phyloP scores from a whole-genome alignment of 169 alveolate genomes.

The Plasmodium billcollinsi region DNA sequence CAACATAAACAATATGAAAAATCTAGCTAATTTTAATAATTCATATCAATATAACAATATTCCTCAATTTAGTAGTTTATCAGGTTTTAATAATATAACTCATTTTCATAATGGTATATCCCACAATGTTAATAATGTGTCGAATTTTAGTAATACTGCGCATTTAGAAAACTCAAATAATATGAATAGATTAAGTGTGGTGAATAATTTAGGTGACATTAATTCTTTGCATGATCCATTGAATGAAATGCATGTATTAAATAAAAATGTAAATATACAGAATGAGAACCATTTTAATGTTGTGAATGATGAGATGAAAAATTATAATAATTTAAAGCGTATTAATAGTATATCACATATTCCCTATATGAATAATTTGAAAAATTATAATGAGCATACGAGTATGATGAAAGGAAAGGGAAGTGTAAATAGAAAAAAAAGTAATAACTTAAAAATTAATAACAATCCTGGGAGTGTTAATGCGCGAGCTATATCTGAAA shows the following conservation, averaged over 20 bases:
- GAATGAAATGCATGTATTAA: conserved; percentile 12
- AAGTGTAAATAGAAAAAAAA: too few relatives aligned
- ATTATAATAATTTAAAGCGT: neutral
- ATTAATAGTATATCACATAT: neutral
- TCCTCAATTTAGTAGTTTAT: too few relatives aligned
- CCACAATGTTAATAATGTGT: neutral
- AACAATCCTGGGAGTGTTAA: too few relatives aligned
- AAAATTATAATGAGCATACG: neutral
- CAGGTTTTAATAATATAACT: too few relatives aligned
- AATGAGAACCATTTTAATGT: neutral
- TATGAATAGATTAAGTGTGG: neutral
- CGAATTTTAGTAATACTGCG: too few relatives aligned
- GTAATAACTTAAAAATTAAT: too few relatives aligned
- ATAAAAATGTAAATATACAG: conserved; percentile 20
- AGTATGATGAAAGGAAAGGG: too few relatives aligned
- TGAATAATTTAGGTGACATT: conserved; percentile 1
- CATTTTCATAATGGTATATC: too few relatives aligned
- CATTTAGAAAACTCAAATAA: neutral
- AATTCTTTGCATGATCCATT: neutral
- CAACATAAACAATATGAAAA: too few relatives aligned
- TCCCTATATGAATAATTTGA: neutral
- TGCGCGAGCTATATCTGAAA: too few relatives aligned
- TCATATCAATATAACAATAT: too few relatives aligned
- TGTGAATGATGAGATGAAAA: conserved; percentile 5
- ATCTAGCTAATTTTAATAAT: too few relatives aligned